Evolutionary conservation across 345 rosid species (phyloP).

Genomic region (Litchi chinensis): DNA sequence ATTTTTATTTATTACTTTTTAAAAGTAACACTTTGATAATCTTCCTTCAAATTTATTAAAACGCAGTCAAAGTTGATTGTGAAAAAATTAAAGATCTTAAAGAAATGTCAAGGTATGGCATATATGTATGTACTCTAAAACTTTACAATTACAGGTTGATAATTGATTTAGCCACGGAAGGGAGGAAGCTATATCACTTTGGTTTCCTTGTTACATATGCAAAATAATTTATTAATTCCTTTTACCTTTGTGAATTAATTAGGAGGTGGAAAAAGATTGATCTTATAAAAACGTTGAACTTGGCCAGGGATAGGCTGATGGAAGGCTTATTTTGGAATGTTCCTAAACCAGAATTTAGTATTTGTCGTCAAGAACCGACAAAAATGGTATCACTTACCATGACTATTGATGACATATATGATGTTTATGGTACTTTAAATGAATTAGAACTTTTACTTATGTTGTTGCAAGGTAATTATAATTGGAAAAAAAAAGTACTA

Average conservation of each 20-base stretch:
- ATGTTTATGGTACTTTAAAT: slow-evolving; percentile 42
- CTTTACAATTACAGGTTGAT: no score
- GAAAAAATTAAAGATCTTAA: slow-evolving; percentile 28
- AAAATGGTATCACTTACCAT: slow-evolving; percentile 39
- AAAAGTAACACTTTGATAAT: no score
- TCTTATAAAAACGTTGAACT: slow-evolving; percentile 30
- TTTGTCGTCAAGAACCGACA: slow-evolving; percentile 28
- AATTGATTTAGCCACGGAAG: no score
- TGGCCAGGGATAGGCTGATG: slow-evolving; percentile 50
- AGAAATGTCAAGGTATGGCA: slow-evolving; percentile 29
- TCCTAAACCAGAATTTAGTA: slow-evolving; percentile 31
- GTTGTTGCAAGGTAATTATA: slow-evolving; percentile 32
- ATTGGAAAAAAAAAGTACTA: no score
- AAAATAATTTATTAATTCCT: no score
- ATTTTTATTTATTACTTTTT: no score
- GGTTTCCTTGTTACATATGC: no score
- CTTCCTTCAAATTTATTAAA: no score
- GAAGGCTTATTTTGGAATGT: slow-evolving; percentile 52
- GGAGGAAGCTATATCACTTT: background rate
- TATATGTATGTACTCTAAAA: no score
- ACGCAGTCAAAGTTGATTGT: no score
- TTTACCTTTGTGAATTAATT: background rate
- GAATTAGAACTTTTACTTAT: slow-evolving; percentile 39
- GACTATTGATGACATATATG: slow-evolving; percentile 46
- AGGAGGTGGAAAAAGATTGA: slow-evolving; percentile 47